Evolutionary conservation across 345 rosid genomes (phyloP).

Genomic region (Euclidium syriacum): DNA sequence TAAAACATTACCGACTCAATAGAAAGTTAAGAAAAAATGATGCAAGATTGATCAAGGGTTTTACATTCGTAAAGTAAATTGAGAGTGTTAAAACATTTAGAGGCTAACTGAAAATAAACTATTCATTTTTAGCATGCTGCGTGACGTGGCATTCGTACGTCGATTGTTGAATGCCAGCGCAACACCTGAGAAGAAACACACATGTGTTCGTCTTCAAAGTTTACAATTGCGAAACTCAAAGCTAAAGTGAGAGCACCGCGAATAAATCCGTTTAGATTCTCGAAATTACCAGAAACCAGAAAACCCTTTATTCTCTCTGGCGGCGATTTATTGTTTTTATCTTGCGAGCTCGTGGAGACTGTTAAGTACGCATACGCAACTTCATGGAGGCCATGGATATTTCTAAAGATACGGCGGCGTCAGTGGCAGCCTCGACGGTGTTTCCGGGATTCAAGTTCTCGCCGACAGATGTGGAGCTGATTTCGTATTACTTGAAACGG

Average conservation of each 20-base stretch:
- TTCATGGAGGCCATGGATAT: neutral
- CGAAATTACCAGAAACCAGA: neutral
- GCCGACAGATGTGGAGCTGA: conserved; percentile 76
- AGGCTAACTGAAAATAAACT: conserved; percentile 1
- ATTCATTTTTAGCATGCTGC: neutral
- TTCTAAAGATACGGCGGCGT: conserved; percentile 44
- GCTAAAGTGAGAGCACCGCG: neutral
- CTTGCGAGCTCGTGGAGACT: neutral
- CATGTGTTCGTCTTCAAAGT: neutral
- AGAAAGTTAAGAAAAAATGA: too few species aligned
- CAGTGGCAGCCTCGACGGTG: conserved; percentile 52
- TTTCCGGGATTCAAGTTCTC: conserved; percentile 84
- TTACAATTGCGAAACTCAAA: neutral
- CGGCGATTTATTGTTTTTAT: neutral
- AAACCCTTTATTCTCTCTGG: neutral
- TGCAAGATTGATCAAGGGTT: neutral
- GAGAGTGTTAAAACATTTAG: neutral
- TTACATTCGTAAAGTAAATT: neutral
- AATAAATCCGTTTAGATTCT: neutral
- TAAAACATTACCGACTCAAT: too few species aligned
- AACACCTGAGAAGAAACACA: conserved; percentile 14
- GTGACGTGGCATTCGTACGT: conserved; percentile 14
- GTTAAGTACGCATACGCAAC: neutral
- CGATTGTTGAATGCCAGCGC: neutral
- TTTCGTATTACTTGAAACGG: conserved; percentile 65